Base-by-base conservation (phyloP, 768 basidiomycete species). In the Suillus sp. region DNA sequence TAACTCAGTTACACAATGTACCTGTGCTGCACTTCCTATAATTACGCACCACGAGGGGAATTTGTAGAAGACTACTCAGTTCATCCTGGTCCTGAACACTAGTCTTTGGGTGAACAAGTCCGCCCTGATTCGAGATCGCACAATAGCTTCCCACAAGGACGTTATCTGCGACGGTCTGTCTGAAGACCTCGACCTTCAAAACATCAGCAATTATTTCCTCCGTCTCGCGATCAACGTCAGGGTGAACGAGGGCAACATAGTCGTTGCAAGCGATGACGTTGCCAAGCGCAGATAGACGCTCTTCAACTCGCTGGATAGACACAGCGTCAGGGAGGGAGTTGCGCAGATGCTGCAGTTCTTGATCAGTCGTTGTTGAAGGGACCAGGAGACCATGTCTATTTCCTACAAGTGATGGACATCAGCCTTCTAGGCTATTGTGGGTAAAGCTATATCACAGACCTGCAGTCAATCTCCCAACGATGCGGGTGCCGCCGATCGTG, bases 161-260 rank as follows among this genome's bases (percentile, higher is more conserved):
- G 78, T 99, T 98, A 68, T 93, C 91, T 14, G 97, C 97, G 68
- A 99, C 83, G 11, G 95, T 99, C 77, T 99, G 97, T 55, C 97
- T 84, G 81, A 99, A 99, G 5, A 99, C 97, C 75, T 99, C 97
- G 65, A 99, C 97, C 77, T 99, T 99, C 69, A 99, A 86, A 22
- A 97, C 94, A 75, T 99, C 97, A 34, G 97, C 97, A 78, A 99
- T 98, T 79, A 99, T 99, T 78, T 99, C 97, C 74, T 99, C 97
- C 27, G 97, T 99, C 78, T 99, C 97, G 65, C 97, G 88, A 79
- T 99, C 97, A 64, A 99, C 80, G 68, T 99, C 97, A 9, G 97
- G 97, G 76, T 99, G 97, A 30, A 99, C 97, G 69, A 99, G 90
- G 9, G 97, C 97, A 68, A 99, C 96, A 72, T 99, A 92, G 80